phyloP scores from a whole-genome alignment of 495 filamentous ascomycete species.

The Penicillium goetzii region DNA sequence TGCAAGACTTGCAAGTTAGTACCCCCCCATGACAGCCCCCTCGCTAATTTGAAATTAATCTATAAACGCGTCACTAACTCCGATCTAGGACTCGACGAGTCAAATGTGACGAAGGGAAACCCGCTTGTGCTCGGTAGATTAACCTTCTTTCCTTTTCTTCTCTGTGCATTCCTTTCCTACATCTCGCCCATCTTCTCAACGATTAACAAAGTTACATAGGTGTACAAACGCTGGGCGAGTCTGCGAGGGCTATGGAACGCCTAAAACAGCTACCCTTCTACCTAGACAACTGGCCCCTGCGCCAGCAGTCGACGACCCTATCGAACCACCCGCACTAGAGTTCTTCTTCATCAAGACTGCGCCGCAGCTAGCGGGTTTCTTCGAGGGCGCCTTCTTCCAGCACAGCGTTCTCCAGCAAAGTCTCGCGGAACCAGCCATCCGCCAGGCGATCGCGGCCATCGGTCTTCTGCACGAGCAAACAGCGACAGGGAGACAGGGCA shows the following conservation, averaged over 20 bases:
- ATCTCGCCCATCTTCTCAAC: neutral
- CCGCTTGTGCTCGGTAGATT: constrained; percentile 26
- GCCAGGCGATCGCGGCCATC: constrained; percentile 65
- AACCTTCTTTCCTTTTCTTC: neutral
- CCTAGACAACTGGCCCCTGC: constrained; percentile 11
- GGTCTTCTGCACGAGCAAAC: constrained; percentile 60
- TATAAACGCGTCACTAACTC: neutral
- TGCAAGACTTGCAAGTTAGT: constrained; percentile 44
- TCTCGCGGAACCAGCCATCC: constrained; percentile 61
- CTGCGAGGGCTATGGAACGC: constrained; percentile 37
- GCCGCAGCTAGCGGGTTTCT: constrained; percentile 63
- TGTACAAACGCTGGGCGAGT: constrained; percentile 43
- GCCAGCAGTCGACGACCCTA: constrained; percentile 10
- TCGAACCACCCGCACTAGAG: constrained; percentile 22
- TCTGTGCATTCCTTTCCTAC: neutral
- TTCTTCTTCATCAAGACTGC: constrained; percentile 35
- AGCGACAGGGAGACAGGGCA: neutral
- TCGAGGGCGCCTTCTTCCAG: constrained; percentile 62
- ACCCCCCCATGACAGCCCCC: neutral
- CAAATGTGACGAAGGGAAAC: constrained; percentile 43
- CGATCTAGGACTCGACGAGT: constrained; percentile 26
- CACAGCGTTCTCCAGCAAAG: constrained; percentile 57
- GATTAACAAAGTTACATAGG: constrained; percentile 9
- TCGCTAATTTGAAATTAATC: neutral
- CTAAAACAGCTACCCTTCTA: constrained; percentile 1